Conservation (phyloP, 768 basidiomycete species). For the Auriscalpium orientale region DNA sequence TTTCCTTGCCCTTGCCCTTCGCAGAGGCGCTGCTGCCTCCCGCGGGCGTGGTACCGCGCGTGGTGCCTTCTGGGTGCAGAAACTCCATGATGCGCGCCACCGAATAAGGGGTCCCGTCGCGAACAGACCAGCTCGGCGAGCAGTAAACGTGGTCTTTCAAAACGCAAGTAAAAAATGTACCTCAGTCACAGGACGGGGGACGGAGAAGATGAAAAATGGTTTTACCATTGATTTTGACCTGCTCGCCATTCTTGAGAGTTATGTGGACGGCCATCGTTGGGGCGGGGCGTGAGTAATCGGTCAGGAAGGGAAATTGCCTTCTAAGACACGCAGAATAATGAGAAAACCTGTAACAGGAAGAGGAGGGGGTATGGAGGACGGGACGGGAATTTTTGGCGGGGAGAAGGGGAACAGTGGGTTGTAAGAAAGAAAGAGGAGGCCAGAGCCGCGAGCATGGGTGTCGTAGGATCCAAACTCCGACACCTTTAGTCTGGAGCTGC, state of each 20-base stretch:
- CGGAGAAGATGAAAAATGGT: conserved; percentile 14
- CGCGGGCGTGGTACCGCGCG: conserved; percentile 20
- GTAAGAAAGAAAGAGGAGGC: conserved; percentile 6
- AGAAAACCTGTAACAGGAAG: background rate
- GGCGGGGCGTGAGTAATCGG: conserved; percentile 19
- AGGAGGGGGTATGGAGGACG: background rate
- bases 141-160: conserved; percentile 90
- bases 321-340: conserved; percentile 2
- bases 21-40: background rate
- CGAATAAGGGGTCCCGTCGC: conserved; percentile 93
- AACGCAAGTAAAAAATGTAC: conserved; percentile 21
- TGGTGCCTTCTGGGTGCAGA: conserved; percentile 67
- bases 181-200: background rate
- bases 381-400: conserved; percentile 1
- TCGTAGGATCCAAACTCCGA: conserved; percentile 17
- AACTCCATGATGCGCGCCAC: conserved; percentile 97
- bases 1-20: conserved; percentile 58
- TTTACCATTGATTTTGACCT: conserved; percentile 83
- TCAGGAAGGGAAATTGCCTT: conserved; percentile 1
- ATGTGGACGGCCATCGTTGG: conserved; percentile 39
- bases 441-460: conserved; percentile 4
- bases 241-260: conserved; percentile 72
- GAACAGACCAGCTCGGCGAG: conserved; percentile 84
- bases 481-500: background rate
- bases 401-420: conserved; percentile 4